phyloP scores from a whole-genome alignment of 1,284 basidiomycete genomes.

The Ceratobasidium sp. region DNA sequence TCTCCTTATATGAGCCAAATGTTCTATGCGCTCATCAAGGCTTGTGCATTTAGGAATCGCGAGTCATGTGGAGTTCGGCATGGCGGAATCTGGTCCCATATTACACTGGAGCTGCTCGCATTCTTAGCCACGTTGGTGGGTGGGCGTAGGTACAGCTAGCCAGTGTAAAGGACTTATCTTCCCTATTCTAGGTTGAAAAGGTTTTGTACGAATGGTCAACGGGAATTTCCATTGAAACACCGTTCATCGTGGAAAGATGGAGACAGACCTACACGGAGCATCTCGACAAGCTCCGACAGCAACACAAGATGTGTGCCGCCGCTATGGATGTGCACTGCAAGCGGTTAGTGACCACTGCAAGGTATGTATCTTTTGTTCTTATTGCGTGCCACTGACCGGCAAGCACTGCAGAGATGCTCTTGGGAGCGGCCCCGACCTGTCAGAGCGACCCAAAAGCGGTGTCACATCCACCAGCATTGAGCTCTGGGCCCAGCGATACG shows the following conservation, averaged over 20 bases:
- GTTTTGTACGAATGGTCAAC: neutral
- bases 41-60: neutral
- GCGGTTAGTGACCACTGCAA: neutral
- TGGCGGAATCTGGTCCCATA: neutral
- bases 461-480: neutral
- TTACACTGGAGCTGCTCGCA: neutral
- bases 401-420: neutral
- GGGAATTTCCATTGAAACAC: neutral
- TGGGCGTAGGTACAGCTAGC: neutral
- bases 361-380: neutral
- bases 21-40: neutral
- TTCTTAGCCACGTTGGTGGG: constrained; percentile 8
- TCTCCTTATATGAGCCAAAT: neutral
- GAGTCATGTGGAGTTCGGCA: neutral
- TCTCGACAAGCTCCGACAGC: neutral
- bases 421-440: neutral
- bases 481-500: neutral
- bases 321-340: neutral
- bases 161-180: neutral
- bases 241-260: neutral
- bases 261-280: neutral
- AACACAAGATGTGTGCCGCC: neutral
- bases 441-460: constrained; percentile 1
- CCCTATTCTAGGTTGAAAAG: neutral
- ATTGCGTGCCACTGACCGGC: neutral